Evolutionary conservation across 306 rosid genomes (phyloP).

Genomic region (Cotoneaster glaucophyllus): DNA sequence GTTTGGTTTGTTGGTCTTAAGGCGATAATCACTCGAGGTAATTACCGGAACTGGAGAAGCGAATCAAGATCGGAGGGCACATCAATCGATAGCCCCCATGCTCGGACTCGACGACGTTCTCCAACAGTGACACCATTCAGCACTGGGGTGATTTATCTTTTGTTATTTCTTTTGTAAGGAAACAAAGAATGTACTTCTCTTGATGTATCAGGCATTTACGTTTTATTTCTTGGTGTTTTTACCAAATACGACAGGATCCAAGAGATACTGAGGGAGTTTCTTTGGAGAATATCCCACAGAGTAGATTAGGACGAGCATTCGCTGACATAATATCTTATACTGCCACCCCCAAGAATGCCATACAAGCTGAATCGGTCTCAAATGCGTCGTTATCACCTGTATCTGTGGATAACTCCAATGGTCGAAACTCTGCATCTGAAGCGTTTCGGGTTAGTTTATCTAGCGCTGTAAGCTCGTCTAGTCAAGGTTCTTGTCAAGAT

Average conservation of each 20-base stretch:
- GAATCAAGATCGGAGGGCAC: slow-evolving; percentile 49
- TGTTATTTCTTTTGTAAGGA: slow-evolving; percentile 4
- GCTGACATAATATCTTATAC: slow-evolving; percentile 66
- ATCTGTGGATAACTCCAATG: slow-evolving; percentile 58
- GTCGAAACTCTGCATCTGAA: slow-evolving; percentile 68
- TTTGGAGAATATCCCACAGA: slow-evolving; percentile 40
- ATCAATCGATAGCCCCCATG: slow-evolving; percentile 45
- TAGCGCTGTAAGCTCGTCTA: slow-evolving; percentile 92
- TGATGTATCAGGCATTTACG: slow-evolving; percentile 16
- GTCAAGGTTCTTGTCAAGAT: slow-evolving; percentile 80
- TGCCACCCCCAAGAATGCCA: slow-evolving; percentile 38
- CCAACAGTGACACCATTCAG: slow-evolving; percentile 62
- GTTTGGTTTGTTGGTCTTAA: slow-evolving; percentile 94
- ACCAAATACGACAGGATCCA: slow-evolving; percentile 52
- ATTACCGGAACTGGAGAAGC: slow-evolving; percentile 41
- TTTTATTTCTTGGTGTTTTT: slow-evolving; percentile 7
- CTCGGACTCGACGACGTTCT: slow-evolving; percentile 50
- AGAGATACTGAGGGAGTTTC: slow-evolving; percentile 44
- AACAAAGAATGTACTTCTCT: slow-evolving; percentile 9
- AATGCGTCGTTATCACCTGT: slow-evolving; percentile 45
- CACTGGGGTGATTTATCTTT: slow-evolving; percentile 18
- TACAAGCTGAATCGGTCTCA: slow-evolving; percentile 43
- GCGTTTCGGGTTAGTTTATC: slow-evolving; percentile 77
- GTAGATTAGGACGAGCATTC: slow-evolving; percentile 72
- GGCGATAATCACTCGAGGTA: slow-evolving; percentile 63